These are phyloP conservation scores for Endogone sp. DNA, from an alignment of 192 early-diverging fungal species.

Conservation along the genomic window DNA sequence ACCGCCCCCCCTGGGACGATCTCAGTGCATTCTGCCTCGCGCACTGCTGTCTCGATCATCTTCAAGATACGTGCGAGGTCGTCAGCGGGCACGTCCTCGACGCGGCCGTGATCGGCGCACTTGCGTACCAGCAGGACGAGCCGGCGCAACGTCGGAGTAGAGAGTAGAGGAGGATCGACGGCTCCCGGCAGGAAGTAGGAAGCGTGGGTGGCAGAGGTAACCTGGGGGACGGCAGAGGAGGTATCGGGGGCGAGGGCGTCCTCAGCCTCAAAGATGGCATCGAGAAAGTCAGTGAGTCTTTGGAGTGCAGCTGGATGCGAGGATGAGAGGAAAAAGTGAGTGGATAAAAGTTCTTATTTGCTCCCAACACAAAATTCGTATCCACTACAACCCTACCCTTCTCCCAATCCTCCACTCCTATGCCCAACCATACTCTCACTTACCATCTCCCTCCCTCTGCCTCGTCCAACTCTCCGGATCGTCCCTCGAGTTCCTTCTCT, in stretches of 20 bases:
- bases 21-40: not conserved
- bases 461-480: not conserved
- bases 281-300: not conserved
- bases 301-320: not conserved
- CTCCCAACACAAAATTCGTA: no score
- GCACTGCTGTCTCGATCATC: not conserved
- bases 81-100: not conserved
- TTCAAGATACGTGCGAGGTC: not conserved
- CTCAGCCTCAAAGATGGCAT: not conserved
- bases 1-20: not conserved
- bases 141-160: not conserved
- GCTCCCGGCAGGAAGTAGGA: not conserved
- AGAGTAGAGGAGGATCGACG: not conserved
- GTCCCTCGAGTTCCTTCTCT: not conserved
- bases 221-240: not conserved
- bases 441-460: not conserved
- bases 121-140: not conserved
- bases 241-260: not conserved
- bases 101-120: not conserved
- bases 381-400: not conserved
- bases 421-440: no score
- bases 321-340: not conserved
- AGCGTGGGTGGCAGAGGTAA: not conserved
- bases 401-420: not conserved
- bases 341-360: no score